Conservation (phyloP, 2,329 filamentous ascomycete genomes). For the Aspergillus sp. region DNA sequence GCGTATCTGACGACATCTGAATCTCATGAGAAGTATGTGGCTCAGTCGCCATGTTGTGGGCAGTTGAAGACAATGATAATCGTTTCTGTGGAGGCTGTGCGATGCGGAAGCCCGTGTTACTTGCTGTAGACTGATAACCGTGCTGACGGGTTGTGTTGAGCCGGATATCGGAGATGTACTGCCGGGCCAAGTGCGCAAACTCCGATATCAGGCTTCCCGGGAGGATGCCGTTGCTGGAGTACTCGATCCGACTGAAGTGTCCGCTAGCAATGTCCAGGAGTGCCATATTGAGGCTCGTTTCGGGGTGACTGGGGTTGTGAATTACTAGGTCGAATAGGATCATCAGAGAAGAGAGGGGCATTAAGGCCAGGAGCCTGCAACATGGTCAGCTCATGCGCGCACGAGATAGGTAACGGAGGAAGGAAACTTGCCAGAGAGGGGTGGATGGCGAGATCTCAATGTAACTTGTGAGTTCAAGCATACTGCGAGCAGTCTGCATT, state of each 20-base stretch:
- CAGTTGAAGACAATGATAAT: not conserved
- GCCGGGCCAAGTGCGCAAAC: conserved; percentile 48
- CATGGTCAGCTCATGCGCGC: not conserved
- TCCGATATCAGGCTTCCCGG: conserved; percentile 47
- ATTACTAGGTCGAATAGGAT: conserved; percentile 50
- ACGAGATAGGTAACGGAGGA: too few species aligned
- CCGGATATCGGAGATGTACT: conserved; percentile 15
- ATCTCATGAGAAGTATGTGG: not conserved
- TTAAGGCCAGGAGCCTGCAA: conserved; percentile 37
- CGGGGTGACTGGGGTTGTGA: conserved; percentile 41
- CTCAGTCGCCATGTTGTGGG: not conserved
- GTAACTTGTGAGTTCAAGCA: conserved; percentile 40
- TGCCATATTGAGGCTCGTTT: conserved; percentile 45
- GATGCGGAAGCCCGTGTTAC: not conserved
- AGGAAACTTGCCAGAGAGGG: conserved; percentile 37
- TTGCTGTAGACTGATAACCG: not conserved
- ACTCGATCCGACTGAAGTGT: conserved; percentile 50
- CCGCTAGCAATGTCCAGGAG: conserved; percentile 49
- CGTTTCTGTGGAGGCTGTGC: not conserved
- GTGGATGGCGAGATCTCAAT: conserved; percentile 41
- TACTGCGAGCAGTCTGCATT: conserved; percentile 38
- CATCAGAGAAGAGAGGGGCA: conserved; percentile 45
- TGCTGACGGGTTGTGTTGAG: not conserved
- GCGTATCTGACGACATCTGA: not conserved
- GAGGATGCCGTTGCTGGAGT: conserved; percentile 41